Percentiles rank a stretch among this genome's conserved stretches.
These are phyloP conservation scores for Pyrenophora seminiperda DNA, from an alignment of 2,329 filamentous ascomycete genomes.

Conservation along the genomic window DNA sequence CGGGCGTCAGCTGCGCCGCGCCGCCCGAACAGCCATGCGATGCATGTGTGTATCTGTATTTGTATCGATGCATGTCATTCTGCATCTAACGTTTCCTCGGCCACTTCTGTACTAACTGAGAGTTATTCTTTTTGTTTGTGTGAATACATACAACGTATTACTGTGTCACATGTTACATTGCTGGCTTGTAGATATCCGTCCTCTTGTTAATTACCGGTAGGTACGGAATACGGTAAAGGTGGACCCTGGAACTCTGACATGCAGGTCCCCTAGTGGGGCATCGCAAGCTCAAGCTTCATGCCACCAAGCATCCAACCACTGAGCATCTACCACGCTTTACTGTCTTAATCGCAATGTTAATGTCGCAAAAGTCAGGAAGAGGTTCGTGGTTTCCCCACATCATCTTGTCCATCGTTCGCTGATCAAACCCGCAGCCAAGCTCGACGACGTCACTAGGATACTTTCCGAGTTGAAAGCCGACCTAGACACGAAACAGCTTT, in stretches of 20 bases:
- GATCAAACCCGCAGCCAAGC: conserved; percentile 60
- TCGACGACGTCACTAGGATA: conserved; percentile 69
- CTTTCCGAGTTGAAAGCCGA: conserved; percentile 67
- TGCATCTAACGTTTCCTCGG: too few relatives aligned
- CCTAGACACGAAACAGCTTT: conserved; percentile 63
- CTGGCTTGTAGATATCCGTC: too few relatives aligned
- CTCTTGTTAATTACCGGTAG: too few relatives aligned
- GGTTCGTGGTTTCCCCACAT: conserved; percentile 14
- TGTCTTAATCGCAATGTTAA: conserved; percentile 5
- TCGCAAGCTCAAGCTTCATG: conserved; percentile 10
- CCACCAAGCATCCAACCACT: conserved; percentile 3
- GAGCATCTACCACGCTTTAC: background rate
- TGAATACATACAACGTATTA: too few relatives aligned
- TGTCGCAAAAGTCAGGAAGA: conserved; percentile 26
- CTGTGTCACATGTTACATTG: too few relatives aligned
- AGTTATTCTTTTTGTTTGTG: too few relatives aligned
- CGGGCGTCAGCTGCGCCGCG: background rate
- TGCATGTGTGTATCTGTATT: too few relatives aligned
- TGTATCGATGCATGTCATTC: too few relatives aligned
- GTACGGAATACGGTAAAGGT: too few relatives aligned
- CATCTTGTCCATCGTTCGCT: conserved; percentile 6
- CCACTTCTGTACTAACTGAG: too few relatives aligned
- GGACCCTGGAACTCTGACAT: conserved; percentile 10
- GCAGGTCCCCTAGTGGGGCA: conserved; percentile 17
- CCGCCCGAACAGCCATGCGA: too few relatives aligned